A percentile compares a stretch with the other conserved stretches of the same genome.
Conservation (phyloP, 306 rosid species). For the Medicago lupulina region DNA sequence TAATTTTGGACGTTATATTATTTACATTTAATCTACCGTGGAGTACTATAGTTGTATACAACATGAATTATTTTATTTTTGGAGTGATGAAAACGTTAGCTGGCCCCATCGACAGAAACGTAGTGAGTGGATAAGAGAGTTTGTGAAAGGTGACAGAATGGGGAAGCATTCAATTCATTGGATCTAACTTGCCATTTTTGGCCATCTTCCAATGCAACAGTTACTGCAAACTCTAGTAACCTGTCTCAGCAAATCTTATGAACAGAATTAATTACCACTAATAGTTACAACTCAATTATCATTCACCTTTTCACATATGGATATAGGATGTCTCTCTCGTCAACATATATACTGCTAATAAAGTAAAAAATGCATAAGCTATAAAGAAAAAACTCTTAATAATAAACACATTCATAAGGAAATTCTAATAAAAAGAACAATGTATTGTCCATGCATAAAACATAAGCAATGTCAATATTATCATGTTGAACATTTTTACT, state of each 20-base stretch:
- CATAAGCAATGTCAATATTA: no score
- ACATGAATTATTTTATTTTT: not conserved
- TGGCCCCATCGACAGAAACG: not conserved
- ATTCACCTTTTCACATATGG: not conserved
- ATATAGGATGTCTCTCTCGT: not conserved
- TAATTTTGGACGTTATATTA: not conserved
- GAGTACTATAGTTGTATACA: not conserved
- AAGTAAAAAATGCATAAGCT: no score
- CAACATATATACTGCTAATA: no score
- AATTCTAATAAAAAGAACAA: no score
- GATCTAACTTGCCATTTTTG: not conserved
- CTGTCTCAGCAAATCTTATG: not conserved
- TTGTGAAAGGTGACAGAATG: slow-evolving; percentile 7
- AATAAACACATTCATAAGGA: no score
- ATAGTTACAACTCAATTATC: not conserved
- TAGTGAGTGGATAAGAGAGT: slow-evolving; percentile 15
- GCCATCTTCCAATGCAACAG: not conserved
- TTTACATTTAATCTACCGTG: not conserved
- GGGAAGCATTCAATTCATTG: not conserved
- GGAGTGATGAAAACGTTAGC: not conserved
- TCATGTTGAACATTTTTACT: no score
- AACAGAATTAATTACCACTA: not conserved
- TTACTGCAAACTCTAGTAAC: not conserved
- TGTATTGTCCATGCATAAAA: no score
- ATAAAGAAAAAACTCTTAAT: no score